These are phyloP conservation scores for Penicillium hesseltinei DNA, from an alignment of 2,329 filamentous ascomycete species.

Conservation along the genomic window DNA sequence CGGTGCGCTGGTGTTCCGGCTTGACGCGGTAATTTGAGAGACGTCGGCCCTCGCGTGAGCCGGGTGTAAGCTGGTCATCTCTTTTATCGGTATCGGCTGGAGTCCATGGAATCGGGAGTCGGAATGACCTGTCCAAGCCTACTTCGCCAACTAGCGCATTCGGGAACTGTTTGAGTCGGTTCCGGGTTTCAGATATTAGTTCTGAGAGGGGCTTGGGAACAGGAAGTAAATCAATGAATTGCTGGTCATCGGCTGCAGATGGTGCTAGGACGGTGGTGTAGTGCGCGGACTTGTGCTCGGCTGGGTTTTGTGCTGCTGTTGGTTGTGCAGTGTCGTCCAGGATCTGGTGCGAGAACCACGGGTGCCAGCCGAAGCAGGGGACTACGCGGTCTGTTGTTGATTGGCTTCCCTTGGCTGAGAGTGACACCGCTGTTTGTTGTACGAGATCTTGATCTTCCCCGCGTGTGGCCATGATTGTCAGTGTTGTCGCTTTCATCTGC, in stretches of 20 bases:
- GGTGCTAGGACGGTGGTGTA: constrained; percentile 56
- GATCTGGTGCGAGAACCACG: constrained; percentile 66
- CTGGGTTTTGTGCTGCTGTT: constrained; percentile 13
- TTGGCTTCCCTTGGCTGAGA: constrained; percentile 15
- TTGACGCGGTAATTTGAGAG: constrained; percentile 59
- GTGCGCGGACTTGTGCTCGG: constrained; percentile 45
- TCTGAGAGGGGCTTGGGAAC: constrained; percentile 53
- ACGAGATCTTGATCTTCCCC: constrained; percentile 62
- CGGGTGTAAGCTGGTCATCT: constrained; percentile 52
- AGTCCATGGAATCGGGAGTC: constrained; percentile 56
- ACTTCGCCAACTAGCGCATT: constrained; percentile 61
- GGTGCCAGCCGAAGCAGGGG: constrained; percentile 67
- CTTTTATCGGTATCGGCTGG: constrained; percentile 30
- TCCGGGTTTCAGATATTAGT: constrained; percentile 52
- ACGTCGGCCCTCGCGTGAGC: constrained; percentile 58
- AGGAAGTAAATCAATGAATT: constrained; percentile 53
- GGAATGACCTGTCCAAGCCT: constrained; percentile 61
- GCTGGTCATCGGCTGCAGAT: constrained; percentile 42
- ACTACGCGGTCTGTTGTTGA: constrained; percentile 47
- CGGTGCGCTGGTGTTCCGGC: constrained; percentile 56
- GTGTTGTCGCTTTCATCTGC: constrained; percentile 55
- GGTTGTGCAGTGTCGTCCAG: constrained; percentile 41
- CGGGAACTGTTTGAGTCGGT: constrained; percentile 51
- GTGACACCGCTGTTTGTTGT: constrained; percentile 44
- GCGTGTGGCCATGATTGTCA: constrained; percentile 64